Evolutionary conservation across 352 stramenopile species (phyloP).

Genomic region (Globisporangium yorkense): DNA sequence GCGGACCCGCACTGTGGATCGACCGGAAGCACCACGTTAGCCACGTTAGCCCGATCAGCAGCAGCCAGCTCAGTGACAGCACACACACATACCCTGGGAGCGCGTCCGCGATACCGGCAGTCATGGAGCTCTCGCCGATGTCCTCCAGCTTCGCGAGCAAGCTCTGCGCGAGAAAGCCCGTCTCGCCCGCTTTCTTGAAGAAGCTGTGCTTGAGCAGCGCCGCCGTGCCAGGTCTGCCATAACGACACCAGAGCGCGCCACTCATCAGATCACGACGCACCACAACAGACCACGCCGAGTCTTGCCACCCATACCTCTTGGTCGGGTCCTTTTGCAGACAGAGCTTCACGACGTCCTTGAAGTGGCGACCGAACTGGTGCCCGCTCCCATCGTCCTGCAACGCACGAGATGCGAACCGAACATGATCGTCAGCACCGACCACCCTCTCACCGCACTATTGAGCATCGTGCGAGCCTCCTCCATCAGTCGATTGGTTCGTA

Average conservation of each 20-base stretch:
- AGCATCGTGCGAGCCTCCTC: background rate
- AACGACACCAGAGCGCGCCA: background rate
- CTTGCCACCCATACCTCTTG: constrained; percentile 57
- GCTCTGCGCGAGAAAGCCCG: constrained; percentile 52
- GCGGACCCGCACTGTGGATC: constrained; percentile 49
- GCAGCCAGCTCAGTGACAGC: background rate
- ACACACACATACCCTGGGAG: constrained; percentile 51
- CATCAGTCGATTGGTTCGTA: constrained; percentile 13
- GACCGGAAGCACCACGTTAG: background rate
- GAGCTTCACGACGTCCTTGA: constrained; percentile 87
- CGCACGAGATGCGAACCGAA: background rate
- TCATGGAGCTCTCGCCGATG: constrained; percentile 88
- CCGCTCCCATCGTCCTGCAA: constrained; percentile 73
- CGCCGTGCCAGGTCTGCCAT: constrained; percentile 61
- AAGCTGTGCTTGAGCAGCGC: constrained; percentile 86
- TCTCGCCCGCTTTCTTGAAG: constrained; percentile 84
- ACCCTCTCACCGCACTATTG: background rate
- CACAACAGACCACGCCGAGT: background rate
- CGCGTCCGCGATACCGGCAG: constrained; percentile 68
- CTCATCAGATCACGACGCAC: background rate
- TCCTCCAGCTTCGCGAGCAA: constrained; percentile 78
- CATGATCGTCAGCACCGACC: background rate
- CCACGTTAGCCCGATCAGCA: background rate
- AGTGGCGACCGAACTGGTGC: constrained; percentile 81
- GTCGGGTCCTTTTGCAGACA: constrained; percentile 85